Evolutionary conservation across 306 rosid species (phyloP).

Genomic region (Trichosanthes cucumerina): DNA sequence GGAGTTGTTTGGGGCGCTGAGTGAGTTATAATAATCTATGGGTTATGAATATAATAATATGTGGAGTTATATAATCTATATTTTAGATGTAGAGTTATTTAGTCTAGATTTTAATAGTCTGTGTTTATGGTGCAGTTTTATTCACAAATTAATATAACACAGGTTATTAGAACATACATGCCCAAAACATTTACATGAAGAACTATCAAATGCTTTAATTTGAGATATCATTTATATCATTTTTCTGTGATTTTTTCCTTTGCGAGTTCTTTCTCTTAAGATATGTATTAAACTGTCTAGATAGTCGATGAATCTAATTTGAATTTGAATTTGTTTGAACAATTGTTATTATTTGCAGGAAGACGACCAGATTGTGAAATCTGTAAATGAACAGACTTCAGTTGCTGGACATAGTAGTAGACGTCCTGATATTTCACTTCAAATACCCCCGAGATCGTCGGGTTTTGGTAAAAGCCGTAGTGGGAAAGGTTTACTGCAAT

Average conservation of each 20-base stretch:
- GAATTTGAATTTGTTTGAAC: neutral
- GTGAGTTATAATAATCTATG: no score
- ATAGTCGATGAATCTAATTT: neutral
- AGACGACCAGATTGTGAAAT: slow-evolving; percentile 14
- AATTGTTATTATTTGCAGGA: slow-evolving; percentile 29
- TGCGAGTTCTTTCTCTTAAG: neutral
- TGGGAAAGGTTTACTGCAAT: slow-evolving; percentile 53
- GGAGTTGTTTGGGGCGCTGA: neutral
- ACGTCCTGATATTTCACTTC: slow-evolving; percentile 89
- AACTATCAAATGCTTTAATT: neutral
- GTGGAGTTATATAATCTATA: no score
- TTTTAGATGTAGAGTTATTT: no score
- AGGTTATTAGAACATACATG: no score
- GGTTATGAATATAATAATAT: no score
- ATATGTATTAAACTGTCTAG: neutral
- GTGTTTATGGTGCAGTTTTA: no score
- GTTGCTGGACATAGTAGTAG: slow-evolving; percentile 33
- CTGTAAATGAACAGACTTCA: slow-evolving; percentile 30
- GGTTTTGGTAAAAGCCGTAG: slow-evolving; percentile 47
- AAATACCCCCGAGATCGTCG: slow-evolving; percentile 71
- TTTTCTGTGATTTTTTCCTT: neutral
- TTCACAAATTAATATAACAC: no score
- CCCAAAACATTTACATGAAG: no score
- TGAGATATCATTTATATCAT: neutral
- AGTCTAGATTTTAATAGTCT: no score